Evolutionary conservation across 805 yeast species (phyloP).

Genomic region (Cyberlindnera euphorbiiphila): DNA sequence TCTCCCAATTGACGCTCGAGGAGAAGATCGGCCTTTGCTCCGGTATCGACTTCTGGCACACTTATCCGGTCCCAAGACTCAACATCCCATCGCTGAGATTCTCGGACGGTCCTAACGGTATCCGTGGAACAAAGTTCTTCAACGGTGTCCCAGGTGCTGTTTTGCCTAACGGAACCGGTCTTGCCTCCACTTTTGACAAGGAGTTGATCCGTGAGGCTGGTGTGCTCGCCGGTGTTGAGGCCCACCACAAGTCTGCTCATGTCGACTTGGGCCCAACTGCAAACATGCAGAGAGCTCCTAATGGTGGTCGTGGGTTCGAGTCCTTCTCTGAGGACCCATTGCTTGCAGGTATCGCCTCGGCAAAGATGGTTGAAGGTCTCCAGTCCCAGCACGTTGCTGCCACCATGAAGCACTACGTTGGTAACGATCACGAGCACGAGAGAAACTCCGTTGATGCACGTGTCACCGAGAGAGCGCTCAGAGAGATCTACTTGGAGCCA

Average conservation of each 20-base stretch:
- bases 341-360: conserved; percentile 41
- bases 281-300: conserved; percentile 52
- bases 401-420: conserved; percentile 56
- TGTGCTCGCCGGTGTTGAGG: conserved; percentile 48
- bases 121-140: conserved; percentile 55
- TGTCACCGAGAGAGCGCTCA: conserved; percentile 54
- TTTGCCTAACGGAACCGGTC: conserved; percentile 53
- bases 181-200: conserved; percentile 53
- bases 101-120: conserved; percentile 61
- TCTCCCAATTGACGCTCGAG: conserved; percentile 21
- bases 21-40: conserved; percentile 31
- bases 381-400: conserved; percentile 49
- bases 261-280: conserved; percentile 46
- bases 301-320: conserved; percentile 64
- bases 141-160: conserved; percentile 51
- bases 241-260: conserved; percentile 48
- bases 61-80: conserved; percentile 35
- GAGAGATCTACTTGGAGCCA: conserved; percentile 61
- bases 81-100: conserved; percentile 44
- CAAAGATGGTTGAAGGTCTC: conserved; percentile 48
- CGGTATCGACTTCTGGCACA: conserved; percentile 50
- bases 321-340: conserved; percentile 59
- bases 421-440: conserved; percentile 60
- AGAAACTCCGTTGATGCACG: conserved; percentile 44
- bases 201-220: conserved; percentile 46